phyloP scores from a whole-genome alignment of 1,139 yeast species.

The Scheffersomyces lignicola region DNA sequence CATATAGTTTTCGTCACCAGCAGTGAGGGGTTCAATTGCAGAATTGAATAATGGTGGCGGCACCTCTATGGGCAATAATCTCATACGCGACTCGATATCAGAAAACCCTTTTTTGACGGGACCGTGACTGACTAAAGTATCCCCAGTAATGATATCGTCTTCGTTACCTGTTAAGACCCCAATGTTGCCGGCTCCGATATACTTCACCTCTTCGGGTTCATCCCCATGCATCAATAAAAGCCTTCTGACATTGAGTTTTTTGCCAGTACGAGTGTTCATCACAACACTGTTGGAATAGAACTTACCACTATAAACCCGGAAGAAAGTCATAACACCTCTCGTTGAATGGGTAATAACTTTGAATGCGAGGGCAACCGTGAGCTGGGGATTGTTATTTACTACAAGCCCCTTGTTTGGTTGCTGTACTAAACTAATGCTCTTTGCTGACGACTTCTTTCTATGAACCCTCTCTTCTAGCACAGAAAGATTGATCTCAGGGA shows the following conservation, averaged over 20 bases:
- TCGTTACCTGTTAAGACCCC: constrained; percentile 82
- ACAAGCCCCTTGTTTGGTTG: constrained; percentile 49
- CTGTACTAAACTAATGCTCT: constrained; percentile 7
- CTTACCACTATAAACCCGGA: constrained; percentile 84
- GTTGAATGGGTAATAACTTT: constrained; percentile 86
- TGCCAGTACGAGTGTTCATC: constrained; percentile 69
- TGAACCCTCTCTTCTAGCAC: constrained; percentile 12
- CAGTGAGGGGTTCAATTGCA: constrained; percentile 77
- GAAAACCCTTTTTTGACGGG: constrained; percentile 48
- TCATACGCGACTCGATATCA: constrained; percentile 47
- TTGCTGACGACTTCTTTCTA: constrained; percentile 15
- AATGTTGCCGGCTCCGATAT: constrained; percentile 74
- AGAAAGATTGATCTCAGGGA: constrained; percentile 52
- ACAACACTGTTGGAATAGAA: constrained; percentile 62
- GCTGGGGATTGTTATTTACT: constrained; percentile 53
- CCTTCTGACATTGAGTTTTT: constrained; percentile 64
- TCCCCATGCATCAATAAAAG: constrained; percentile 88
- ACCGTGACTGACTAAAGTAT: constrained; percentile 69
- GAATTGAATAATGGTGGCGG: constrained; percentile 96
- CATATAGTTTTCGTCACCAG: constrained; percentile 75
- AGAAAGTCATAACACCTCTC: constrained; percentile 81
- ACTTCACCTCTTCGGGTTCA: constrained; percentile 66
- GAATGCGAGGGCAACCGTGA: constrained; percentile 84
- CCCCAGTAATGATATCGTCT: constrained; percentile 82
- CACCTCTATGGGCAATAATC: constrained; percentile 71